Evolutionary conservation across 805 yeast species (phyloP), one percentile per base, ranked within the genome.

Genomic region (Metahyphopichia silvanorum): DNA sequence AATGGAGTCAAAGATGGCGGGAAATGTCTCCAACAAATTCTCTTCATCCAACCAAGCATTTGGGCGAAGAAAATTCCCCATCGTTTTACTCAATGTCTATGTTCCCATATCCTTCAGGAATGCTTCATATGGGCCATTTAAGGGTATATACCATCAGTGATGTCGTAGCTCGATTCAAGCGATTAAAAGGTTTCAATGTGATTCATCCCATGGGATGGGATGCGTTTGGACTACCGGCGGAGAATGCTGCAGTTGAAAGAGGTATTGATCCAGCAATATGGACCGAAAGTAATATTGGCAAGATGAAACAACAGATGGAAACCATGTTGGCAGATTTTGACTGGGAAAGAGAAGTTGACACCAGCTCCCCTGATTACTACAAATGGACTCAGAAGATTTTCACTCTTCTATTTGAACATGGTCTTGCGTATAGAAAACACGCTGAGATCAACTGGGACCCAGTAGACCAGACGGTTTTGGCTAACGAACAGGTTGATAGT

Each of bases 121-220:
- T 72, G 38, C 69, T 93, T 4, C 98, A 93, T 52, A 79, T 93
- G 74, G 98, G 98, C 0, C 98, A 93, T 58, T 69, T 89, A 27
- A 67, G 98, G 33, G 98, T 93, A 0, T 93, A 86, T 57, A 84
- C 96, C 1, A 87, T 93, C 19, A 79, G 89, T 46, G 98, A 93
- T 56, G 82, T 79, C 2, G 53, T 93, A 24, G 74, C 95, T 1
- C 66, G 98, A 43, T 91, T 75, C 55, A 75, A 86, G 43, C 67
- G 93, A 42, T 71, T 86, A 60, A 75, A 73, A 31, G 96, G 96
- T 1, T 74, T 70, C 44, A 63, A 79, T 23, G 96, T 91, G 10
- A 68, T 91, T 2, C 96, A 93, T 53, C 97, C 98, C 0, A 89
- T 93, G 95, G 98, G 98, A 0, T 93, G 97, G 97, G 98, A 93